phyloP scores from a whole-genome alignment of 1,284 basidiomycete genomes.

The Athelia psychrophila region DNA sequence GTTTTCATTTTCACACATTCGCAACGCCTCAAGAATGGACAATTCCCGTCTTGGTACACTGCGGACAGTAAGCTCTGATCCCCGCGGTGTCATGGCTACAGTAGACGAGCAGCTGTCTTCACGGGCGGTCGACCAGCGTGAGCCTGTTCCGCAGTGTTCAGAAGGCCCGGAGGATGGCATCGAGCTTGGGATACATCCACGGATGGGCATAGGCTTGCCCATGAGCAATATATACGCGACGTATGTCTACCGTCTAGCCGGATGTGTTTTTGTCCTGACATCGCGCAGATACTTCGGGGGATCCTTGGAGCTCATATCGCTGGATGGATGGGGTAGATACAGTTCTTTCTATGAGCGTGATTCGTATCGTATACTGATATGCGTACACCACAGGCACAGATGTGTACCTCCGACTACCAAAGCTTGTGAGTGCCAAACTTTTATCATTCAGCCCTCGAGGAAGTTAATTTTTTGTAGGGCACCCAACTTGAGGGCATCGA shows the following conservation, averaged over 20 bases:
- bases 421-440: slow-evolving; percentile 54
- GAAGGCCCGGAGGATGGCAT: slow-evolving; percentile 39
- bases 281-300: slow-evolving; percentile 73
- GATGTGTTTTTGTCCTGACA: slow-evolving; percentile 5
- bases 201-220: slow-evolving; percentile 77
- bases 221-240: slow-evolving; percentile 86
- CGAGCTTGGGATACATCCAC: slow-evolving; percentile 51
- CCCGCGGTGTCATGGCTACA: slow-evolving; percentile 67
- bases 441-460: background rate
- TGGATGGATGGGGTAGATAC: slow-evolving; percentile 87
- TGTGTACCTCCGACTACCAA: slow-evolving; percentile 78
- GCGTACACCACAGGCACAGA: slow-evolving; percentile 59
- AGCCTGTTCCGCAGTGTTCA: slow-evolving; percentile 28
- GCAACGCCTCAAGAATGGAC: slow-evolving; percentile 70
- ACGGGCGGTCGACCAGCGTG: too few species aligned
- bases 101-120: slow-evolving; percentile 65
- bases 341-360: slow-evolving; percentile 16
- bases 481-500: slow-evolving; percentile 83
- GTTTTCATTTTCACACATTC: slow-evolving; percentile 80
- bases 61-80: slow-evolving; percentile 58
- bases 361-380: slow-evolving; percentile 4
- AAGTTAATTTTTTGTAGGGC: slow-evolving; percentile 43
- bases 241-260: slow-evolving; percentile 34
- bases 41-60: slow-evolving; percentile 69
- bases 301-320: slow-evolving; percentile 73